These are phyloP conservation scores for Plasmodium fragile DNA, from an alignment of 169 alveolate species.

Conservation along the genomic window DNA sequence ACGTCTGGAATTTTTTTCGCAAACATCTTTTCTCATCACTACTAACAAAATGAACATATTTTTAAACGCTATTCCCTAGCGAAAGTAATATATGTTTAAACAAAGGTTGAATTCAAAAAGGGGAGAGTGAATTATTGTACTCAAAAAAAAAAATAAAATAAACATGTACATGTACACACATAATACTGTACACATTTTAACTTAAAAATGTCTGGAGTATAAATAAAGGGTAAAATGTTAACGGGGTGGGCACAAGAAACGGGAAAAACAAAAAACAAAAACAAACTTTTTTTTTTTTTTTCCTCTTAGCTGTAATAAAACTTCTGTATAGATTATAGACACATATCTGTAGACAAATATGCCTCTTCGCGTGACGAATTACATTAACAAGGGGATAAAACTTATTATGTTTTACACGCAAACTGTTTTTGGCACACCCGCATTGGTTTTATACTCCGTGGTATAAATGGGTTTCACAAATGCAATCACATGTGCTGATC, in stretches of 20 bases:
- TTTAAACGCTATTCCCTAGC: background rate
- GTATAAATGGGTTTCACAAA: background rate
- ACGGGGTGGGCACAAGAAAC: background rate
- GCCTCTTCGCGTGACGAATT: background rate
- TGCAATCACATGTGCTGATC: background rate
- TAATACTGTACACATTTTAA: background rate
- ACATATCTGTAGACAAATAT: background rate
- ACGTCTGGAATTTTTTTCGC: background rate
- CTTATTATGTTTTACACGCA: background rate
- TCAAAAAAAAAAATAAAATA: background rate
- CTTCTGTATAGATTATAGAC: background rate
- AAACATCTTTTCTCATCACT: background rate
- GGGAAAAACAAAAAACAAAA: background rate
- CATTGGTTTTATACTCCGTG: background rate
- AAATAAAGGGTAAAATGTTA: background rate
- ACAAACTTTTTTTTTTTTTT: background rate
- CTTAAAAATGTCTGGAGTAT: background rate
- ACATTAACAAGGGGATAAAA: conserved; percentile 11
- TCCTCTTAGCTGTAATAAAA: background rate
- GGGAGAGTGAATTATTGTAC: background rate
- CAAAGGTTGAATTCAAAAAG: background rate
- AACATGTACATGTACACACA: background rate
- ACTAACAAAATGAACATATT: background rate
- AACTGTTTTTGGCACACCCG: background rate
- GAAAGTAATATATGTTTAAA: background rate